phyloP scores from a whole-genome alignment of 257 asterid species.

The Solanum piurae region DNA sequence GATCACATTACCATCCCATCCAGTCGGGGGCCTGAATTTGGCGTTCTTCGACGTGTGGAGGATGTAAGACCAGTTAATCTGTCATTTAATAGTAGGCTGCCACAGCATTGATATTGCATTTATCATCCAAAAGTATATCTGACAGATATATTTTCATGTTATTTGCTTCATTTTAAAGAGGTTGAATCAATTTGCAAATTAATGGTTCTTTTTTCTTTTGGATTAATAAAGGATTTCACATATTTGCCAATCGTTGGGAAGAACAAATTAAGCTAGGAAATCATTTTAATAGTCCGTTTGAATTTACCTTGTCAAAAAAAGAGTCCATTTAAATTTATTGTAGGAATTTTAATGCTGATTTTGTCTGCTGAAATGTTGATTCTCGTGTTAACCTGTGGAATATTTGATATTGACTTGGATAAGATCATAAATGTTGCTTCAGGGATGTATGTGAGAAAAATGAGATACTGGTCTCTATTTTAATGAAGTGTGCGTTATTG shows the following conservation, averaged over 20 bases:
- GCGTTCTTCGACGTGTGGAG: conserved; percentile 85
- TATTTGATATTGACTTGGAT: not conserved
- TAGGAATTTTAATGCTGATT: not conserved
- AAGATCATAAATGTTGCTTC: not conserved
- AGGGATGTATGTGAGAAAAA: not conserved
- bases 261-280: not conserved
- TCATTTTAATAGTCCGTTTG: not conserved
- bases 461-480: not conserved
- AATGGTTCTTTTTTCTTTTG: not conserved
- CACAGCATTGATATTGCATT: not conserved
- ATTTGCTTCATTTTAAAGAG: not conserved
- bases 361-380: not conserved
- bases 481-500: not conserved
- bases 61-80: conserved; percentile 36
- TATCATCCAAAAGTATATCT: not conserved
- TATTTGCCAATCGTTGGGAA: not conserved
- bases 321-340: not conserved
- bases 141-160: not conserved
- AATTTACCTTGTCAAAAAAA: not conserved
- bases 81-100: not conserved
- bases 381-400: not conserved
- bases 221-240: not conserved
- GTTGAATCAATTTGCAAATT: not conserved
- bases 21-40: conserved; percentile 68
- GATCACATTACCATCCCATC: conserved; percentile 95